Conservation (phyloP, 768 basidiomycete genomes). For the Boletus insuetus region DNA sequence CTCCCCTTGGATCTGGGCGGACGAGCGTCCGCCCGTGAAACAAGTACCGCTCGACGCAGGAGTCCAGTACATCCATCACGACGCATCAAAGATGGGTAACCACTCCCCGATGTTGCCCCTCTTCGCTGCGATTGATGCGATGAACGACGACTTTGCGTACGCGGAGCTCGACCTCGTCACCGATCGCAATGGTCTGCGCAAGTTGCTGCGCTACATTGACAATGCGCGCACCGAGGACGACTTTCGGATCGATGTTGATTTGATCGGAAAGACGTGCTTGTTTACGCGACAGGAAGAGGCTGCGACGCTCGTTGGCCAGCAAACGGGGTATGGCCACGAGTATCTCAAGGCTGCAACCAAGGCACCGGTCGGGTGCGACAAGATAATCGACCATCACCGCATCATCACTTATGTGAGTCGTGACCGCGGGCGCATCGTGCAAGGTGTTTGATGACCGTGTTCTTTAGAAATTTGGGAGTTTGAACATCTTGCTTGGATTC, state of each 20-base stretch:
- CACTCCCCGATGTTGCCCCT: conserved; percentile 50
- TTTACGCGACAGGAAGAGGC: conserved; percentile 56
- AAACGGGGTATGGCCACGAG: conserved; percentile 51
- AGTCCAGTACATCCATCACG: conserved; percentile 52
- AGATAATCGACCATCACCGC: conserved; percentile 56
- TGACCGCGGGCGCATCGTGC: background rate
- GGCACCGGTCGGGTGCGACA: conserved; percentile 46
- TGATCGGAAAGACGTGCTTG: conserved; percentile 58
- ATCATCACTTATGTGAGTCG: conserved; percentile 59
- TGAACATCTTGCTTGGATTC: conserved; percentile 58
- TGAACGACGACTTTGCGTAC: conserved; percentile 27
- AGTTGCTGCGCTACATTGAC: conserved; percentile 54
- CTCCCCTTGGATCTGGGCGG: conserved; percentile 57
- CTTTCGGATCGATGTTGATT: conserved; percentile 71
- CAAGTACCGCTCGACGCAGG: conserved; percentile 55
- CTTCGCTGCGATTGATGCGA: conserved; percentile 54
- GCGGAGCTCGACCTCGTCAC: conserved; percentile 47
- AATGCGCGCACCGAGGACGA: conserved; percentile 25
- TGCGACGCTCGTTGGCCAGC: conserved; percentile 13
- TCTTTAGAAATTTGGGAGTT: conserved; percentile 51
- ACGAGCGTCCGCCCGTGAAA: conserved; percentile 47
- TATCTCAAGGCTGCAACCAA: conserved; percentile 59
- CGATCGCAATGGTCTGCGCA: conserved; percentile 65
- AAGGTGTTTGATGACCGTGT: background rate
- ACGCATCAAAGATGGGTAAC: conserved; percentile 43